These are phyloP conservation scores for Camelina neglecta DNA, from an alignment of 345 rosid genomes.

Conservation along the genomic window DNA sequence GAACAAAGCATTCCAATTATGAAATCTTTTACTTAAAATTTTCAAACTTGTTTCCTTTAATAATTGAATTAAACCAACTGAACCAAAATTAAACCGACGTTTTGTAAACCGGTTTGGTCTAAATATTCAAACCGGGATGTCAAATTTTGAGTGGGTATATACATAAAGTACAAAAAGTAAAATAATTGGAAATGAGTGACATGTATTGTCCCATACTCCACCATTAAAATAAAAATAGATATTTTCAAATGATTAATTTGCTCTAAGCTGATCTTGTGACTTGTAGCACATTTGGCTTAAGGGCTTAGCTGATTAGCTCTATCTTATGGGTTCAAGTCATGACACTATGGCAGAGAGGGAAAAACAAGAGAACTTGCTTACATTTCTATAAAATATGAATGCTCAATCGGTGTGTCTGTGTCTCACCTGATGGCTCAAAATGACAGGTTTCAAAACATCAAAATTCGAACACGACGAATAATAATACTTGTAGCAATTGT, in stretches of 20 bases:
- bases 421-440: no score
- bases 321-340: background rate
- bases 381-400: no score
- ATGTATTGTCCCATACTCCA: background rate
- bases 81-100: background rate
- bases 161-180: background rate
- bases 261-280: background rate
- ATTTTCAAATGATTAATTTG: background rate
- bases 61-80: background rate
- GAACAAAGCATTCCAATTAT: conserved; percentile 48
- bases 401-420: no score
- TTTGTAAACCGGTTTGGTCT: background rate
- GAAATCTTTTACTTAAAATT: conserved; percentile 24
- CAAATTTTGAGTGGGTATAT: background rate
- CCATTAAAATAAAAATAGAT: background rate
- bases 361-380: background rate
- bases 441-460: no score
- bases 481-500: no score
- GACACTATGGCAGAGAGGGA: no score
- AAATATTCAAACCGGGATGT: background rate
- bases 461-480: no score
- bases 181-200: background rate
- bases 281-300: background rate
- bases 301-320: background rate
- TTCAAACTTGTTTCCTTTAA: background rate